Evolutionary conservation across 169 alveolate genomes (phyloP), one percentile per base, ranked within the genome.

Genomic region (Cryptosporidium sp.): DNA sequence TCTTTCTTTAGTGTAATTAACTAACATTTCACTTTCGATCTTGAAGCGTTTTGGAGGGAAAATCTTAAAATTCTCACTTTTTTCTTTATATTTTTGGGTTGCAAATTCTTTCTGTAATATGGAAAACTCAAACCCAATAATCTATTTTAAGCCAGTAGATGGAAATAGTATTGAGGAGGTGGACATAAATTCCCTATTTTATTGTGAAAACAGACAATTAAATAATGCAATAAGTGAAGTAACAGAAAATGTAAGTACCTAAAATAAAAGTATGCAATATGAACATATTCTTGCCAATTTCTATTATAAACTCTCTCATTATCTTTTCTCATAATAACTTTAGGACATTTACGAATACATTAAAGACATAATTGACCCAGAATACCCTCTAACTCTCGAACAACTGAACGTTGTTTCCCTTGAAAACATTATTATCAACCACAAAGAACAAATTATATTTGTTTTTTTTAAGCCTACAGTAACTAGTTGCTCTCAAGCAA

Each of bases 381-480:
- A 98, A 92, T 98, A 98, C 91, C 98, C 99, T 18, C 96, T 97
- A 85, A 96, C 99, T 26, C 94, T 98, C 86, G 99, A 98, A 93
- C 94, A 97, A 91, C 95, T 98, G 65, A 96, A 96, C 91, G 98
- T 98, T 14, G 97, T 98, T 10, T 93, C 95, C 23, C 94, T 92
- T 14, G 97, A 96, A 14, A 95, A 97, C 84, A 96, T 97, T 43
- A 43, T 86, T 73, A 93, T 97, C 37, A 95, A 97, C 91, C 86
- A 92, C 55, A 93, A 94, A 26, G 93, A 93, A 52, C 86, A 93
- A 84, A 33, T 67, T 16, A 91, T 98, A 31, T 94, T 93, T 1
- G 97, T 98, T 0, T 86, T 85, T 71, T 98, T 96, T 92, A 96
- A 98, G 0, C 99, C 99, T 3, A 98, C 99, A 29, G 98, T 98